A percentile compares a stretch with the other conserved stretches of the same genome.
These are phyloP conservation scores for Capronia coronata DNA, from an alignment of 2,329 filamentous ascomycete species.

Conservation along the genomic window DNA sequence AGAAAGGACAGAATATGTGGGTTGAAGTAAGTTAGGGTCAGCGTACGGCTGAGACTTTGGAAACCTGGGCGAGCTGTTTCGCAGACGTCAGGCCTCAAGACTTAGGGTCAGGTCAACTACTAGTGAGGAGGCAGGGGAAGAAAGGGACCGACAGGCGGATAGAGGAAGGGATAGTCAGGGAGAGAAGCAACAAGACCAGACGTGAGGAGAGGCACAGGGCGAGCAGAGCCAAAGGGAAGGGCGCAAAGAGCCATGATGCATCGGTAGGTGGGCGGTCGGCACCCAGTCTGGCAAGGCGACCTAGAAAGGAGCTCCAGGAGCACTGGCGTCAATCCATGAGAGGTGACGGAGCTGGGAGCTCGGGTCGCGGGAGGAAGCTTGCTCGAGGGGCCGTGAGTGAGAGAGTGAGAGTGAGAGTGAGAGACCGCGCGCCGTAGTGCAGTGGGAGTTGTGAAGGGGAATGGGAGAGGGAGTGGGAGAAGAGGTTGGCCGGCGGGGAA, in stretches of 20 bases:
- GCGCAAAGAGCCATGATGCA: conserved; percentile 4
- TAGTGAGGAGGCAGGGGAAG: neutral
- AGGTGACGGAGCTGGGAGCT: conserved; percentile 2
- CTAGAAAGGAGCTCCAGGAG: conserved; percentile 2
- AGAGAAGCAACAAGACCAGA: neutral
- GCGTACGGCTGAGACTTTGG: conserved; percentile 15
- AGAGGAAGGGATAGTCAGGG: neutral
- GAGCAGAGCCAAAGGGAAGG: conserved; percentile 1
- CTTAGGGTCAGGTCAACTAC: neutral
- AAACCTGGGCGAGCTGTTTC: conserved; percentile 16
- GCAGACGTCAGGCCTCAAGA: conserved; percentile 21
- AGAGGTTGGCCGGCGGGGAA: conserved; percentile 4
- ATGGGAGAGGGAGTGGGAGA: neutral
- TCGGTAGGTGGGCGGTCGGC: neutral
- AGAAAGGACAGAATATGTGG: conserved; percentile 31
- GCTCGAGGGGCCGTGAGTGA: conserved; percentile 1
- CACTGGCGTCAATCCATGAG: neutral
- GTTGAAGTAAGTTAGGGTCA: conserved; percentile 23
- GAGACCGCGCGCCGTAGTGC: neutral
- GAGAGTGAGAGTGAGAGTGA: conserved; percentile 1
- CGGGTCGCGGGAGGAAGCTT: neutral
- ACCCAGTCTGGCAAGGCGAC: neutral
- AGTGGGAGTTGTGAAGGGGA: neutral
- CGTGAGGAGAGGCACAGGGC: conserved; percentile 7
- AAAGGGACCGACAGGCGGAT: neutral